Conservation (phyloP, 768 basidiomycete genomes). For the Leucocoprinus leucothites region DNA sequence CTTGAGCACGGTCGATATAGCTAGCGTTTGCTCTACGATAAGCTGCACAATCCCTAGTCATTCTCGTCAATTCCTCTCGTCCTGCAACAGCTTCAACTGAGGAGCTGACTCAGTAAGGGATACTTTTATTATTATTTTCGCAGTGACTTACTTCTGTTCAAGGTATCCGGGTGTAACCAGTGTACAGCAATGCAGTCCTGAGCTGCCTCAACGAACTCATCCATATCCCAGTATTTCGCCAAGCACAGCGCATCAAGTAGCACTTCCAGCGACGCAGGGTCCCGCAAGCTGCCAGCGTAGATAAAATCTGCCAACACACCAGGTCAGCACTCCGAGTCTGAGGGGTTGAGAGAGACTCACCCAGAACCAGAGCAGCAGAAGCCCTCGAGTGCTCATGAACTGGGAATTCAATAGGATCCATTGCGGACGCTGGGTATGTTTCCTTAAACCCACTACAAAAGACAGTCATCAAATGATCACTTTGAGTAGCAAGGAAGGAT, state of each 20-base stretch:
- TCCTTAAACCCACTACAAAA: conserved; percentile 10
- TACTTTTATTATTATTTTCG: neutral
- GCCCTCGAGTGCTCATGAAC: neutral
- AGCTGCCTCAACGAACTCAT: neutral
- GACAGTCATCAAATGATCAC: conserved; percentile 1
- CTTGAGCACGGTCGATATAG: neutral
- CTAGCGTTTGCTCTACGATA: neutral
- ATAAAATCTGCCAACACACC: neutral
- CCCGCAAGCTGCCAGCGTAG: neutral
- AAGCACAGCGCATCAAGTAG: neutral
- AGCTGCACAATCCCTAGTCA: neutral
- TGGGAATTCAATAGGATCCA: neutral
- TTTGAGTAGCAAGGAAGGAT: conserved; percentile 11
- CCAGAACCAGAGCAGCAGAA: conserved; percentile 1
- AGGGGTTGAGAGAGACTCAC: neutral
- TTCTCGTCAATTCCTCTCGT: neutral
- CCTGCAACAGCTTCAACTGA: conserved; percentile 1
- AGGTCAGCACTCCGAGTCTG: neutral
- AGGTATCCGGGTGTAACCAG: neutral
- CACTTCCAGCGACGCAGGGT: neutral
- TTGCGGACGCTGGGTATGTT: neutral
- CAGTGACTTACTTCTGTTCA: neutral
- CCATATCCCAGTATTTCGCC: conserved; percentile 2
- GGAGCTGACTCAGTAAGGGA: neutral
- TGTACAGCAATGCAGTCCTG: neutral